Evolutionary conservation across 441 rosid genomes (phyloP).

Genomic region (Adansonia grandidieri): DNA sequence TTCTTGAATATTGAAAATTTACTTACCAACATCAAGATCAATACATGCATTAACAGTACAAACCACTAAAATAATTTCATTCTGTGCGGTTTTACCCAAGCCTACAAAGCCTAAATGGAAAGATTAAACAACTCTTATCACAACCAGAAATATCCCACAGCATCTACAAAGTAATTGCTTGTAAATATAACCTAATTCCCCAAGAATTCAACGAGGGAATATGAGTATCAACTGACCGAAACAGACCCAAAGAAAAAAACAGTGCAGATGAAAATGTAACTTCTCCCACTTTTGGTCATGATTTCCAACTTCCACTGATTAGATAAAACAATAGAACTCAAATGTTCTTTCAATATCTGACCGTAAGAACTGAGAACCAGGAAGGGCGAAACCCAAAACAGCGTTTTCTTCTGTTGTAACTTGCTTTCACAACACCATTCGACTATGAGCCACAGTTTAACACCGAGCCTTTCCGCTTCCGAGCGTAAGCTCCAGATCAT

Average conservation of each 20-base stretch:
- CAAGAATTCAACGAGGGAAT: conserved; percentile 33
- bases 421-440: conserved; percentile 21
- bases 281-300: conserved; percentile 37
- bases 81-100: conserved; percentile 28
- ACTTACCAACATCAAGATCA: conserved; percentile 15
- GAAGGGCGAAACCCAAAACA: conserved; percentile 19
- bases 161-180: conserved; percentile 64
- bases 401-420: conserved; percentile 18
- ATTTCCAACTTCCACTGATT: conserved; percentile 30
- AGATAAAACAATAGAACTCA: conserved; percentile 7
- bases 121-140: conserved; percentile 23
- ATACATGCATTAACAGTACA: conserved; percentile 24
- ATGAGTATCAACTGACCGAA: conserved; percentile 16
- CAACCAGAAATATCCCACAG: conserved; percentile 38
- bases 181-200: conserved; percentile 38
- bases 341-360: conserved; percentile 25
- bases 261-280: conserved; percentile 34
- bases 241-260: conserved; percentile 20
- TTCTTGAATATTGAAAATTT: neutral
- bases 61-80: conserved; percentile 32
- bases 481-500: conserved; percentile 93
- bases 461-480: conserved; percentile 73
- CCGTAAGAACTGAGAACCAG: conserved; percentile 14
- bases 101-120: conserved; percentile 38
- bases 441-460: conserved; percentile 32